Base-by-base conservation (phyloP, 257 asterid genomes). In the Scutellaria baicalensis region DNA sequence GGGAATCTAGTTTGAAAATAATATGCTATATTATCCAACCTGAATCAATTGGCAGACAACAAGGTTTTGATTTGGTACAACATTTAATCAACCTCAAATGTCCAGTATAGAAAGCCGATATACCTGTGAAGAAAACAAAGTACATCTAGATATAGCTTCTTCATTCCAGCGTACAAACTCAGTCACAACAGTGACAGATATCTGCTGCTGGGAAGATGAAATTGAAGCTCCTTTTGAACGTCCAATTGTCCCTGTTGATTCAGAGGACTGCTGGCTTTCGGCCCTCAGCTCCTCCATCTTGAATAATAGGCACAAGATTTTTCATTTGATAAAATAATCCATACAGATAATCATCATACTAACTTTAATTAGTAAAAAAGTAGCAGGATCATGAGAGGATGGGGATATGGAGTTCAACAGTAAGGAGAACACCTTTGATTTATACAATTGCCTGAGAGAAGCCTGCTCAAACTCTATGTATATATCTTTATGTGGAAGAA, bases 81-180 rank as follows among this genome's bases (percentile, higher is more conserved):
- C 13, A 74, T 64, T 33, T n/a, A 44, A 67, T 64, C 54, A 36
- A 52, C 5, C 50, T 59, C 52, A 57, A 49, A 56, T 27, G 35
- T 44, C 68, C 56, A 59, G 40, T 35, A 48, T 18, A 54, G 33
- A 70, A 49, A 63, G 27, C 51, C 70, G 17, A 73, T 64, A 61
- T 84, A 89, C 96, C 97, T 87, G 96, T 52, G 91, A 74, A 47
- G 95, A 86, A 79, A 91, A 86, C 84, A 91, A 78, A 77, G 89
- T 80, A 66, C 92, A 87, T 82, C 99, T 84, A 48, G 96, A 82
- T 55, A 91, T 77, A 70, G 99, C 97, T 85, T 94, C 99, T 80
- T 94, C 99, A 61, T 94, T 94, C 99, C 99, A 94, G 48, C 96
- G 95, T 62, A 89, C 96, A 77, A 91, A 91, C 88, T 94, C 97